phyloP scores from a whole-genome alignment of 345 rosid species.

The Brassica juncea region DNA sequence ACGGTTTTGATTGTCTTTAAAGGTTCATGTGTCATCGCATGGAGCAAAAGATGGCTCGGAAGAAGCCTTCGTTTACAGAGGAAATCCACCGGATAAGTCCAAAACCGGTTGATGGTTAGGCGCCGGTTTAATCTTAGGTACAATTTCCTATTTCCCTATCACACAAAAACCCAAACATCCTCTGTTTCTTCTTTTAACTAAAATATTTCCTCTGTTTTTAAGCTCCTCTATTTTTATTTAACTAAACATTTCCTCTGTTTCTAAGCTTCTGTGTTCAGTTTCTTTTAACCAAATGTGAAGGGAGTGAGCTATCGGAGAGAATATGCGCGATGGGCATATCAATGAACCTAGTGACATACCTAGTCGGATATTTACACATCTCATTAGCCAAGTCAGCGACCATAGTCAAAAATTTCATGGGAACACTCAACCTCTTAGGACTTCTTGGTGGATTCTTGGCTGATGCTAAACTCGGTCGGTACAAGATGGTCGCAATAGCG shows the following conservation, averaged over 20 bases:
- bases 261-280: neutral
- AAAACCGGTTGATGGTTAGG: slow-evolving; percentile 90
- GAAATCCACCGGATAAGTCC: slow-evolving; percentile 74
- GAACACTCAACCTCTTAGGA: slow-evolving; percentile 81
- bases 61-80: slow-evolving; percentile 51
- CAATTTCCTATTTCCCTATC: neutral
- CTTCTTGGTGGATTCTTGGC: slow-evolving; percentile 92
- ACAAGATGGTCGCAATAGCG: slow-evolving; percentile 66
- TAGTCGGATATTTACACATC: slow-evolving; percentile 73
- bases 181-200: neutral
- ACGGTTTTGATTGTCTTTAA: slow-evolving; percentile 48
- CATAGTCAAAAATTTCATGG: slow-evolving; percentile 84
- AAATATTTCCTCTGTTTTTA: neutral
- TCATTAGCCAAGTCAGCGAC: slow-evolving; percentile 77
- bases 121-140: slow-evolving; percentile 85
- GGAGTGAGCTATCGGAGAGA: slow-evolving; percentile 84
- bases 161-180: neutral
- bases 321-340: slow-evolving; percentile 90
- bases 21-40: slow-evolving; percentile 44
- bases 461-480: slow-evolving; percentile 86
- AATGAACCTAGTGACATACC: slow-evolving; percentile 83
- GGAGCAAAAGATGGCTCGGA: slow-evolving; percentile 50
- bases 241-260: neutral
- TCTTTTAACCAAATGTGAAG: slow-evolving; percentile 40
- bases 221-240: neutral